Percentiles rank a stretch among this genome's conserved stretches.
These are phyloP conservation scores for Lasiodiplodia gonubiensis DNA, from an alignment of 2,329 filamentous ascomycete species.

Conservation along the genomic window DNA sequence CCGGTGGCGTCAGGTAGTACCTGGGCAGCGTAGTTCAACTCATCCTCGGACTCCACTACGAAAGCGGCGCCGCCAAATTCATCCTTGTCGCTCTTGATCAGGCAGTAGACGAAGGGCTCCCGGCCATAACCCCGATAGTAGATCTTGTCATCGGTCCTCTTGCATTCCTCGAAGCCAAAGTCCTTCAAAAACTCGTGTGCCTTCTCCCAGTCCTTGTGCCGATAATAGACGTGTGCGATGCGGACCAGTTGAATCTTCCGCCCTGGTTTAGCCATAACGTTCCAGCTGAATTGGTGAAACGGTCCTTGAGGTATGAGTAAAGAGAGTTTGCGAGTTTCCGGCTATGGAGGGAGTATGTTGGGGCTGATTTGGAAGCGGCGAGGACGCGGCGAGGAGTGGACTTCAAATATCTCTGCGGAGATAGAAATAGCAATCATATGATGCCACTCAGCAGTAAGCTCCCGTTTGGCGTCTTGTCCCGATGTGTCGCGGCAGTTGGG, in stretches of 20 bases:
- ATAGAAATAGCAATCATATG: conserved; percentile 18
- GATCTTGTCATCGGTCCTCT: conserved; percentile 43
- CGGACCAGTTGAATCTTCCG: conserved; percentile 26
- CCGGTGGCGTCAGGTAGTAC: conserved; percentile 55
- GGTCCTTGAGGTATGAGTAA: background rate
- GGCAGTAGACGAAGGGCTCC: conserved; percentile 62
- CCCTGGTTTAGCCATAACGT: conserved; percentile 22
- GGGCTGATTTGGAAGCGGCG: background rate
- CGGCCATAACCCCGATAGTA: conserved; percentile 65
- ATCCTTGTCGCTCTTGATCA: conserved; percentile 49
- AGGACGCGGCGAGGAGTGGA: conserved; percentile 1
- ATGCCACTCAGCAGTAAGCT: conserved; percentile 9
- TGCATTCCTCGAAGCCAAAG: conserved; percentile 32
- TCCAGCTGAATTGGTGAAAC: background rate
- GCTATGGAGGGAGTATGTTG: background rate
- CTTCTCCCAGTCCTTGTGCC: conserved; percentile 30
- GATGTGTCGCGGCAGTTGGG: conserved; percentile 22
- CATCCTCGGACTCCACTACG: conserved; percentile 59
- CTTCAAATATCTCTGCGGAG: conserved; percentile 16
- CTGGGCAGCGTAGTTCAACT: conserved; percentile 56
- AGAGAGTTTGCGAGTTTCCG: background rate
- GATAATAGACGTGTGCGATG: conserved; percentile 32
- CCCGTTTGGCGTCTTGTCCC: background rate
- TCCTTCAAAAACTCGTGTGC: conserved; percentile 32
- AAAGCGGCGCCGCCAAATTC: conserved; percentile 62